Base-by-base conservation (phyloP, 495 filamentous ascomycete genomes). In the Cladorrhinum samala region DNA sequence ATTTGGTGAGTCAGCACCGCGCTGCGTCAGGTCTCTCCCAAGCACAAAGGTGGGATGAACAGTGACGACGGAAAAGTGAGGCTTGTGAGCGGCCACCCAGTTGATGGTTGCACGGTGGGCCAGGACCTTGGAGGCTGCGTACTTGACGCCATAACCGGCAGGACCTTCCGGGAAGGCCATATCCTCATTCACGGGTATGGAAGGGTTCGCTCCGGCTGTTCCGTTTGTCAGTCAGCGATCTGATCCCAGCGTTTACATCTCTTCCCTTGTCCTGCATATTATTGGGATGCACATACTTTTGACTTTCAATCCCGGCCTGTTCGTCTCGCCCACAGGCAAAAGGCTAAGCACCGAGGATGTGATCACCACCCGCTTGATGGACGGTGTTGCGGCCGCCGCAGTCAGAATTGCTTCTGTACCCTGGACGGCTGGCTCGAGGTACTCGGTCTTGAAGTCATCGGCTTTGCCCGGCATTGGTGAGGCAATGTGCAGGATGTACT, bases 11-110 rank as follows among this genome's bases (percentile, higher is more conserved):
- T 45, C 9, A 2, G 50, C 19, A 9, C 33, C 47, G 6, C 18
- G 48, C 18, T 58, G 56, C 27, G 47, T 37, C 7, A 46, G 21
- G 43, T 58, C 50, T 30, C 40, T 37, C 0, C 56, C 56, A 5
- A 54, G 40, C 2, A 58, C 56, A 25, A 63, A 74, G 1, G 57
- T 49, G 14, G 57, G 52, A 37, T 68, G 44, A 9, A 67, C 14
- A 1, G 62, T 54, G n/a, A 62, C 58, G 11, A 67, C 19, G 11
- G 50, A 30, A 42, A 63, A 67, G n/a, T 55, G 44, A 18, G 57
- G 57, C n/a, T 61, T 56, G 33, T 59, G 42, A 16, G 49, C 41
- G 9, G 21, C 13, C 49, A 56, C 43, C 62, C 62, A 67, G 14
- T 58, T 59, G 19, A 64, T 57, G 0, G 62, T 68, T 0, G 63